Base-by-base conservation (phyloP, 2,329 filamentous ascomycete species). In the Eurotiales sp. region DNA sequence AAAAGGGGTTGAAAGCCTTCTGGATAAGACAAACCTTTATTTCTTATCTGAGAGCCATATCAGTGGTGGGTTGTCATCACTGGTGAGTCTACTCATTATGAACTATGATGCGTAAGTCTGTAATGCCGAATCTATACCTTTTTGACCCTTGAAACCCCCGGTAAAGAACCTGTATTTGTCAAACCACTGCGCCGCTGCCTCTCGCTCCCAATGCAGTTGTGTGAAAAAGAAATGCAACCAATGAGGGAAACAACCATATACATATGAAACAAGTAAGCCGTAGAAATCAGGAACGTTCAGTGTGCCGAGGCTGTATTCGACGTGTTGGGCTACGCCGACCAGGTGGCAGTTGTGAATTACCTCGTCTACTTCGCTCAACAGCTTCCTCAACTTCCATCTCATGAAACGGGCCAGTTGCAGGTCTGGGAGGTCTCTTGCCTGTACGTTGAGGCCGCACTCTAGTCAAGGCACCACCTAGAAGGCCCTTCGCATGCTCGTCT, bases 401-500 rank as follows among this genome's bases (percentile, higher is more conserved):
- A 21, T 50, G 48, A 27, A 32, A 34, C 11, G 3, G 56, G 49
- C 15, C 56, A 58, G 42, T 14, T 49, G 17, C 8, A 15, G 29
- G 36, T 21, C 15, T 22, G 11, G 46, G 52, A 14, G 46, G 42
- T 7, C 36, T 29, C 44, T 61, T 56, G n/a, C 51, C 46, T 11
- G 55, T 23, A 14, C 54, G 64, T 19, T 55, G 59, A 7, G 61
- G 61, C 12, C 61, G 60, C 11, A 67, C 60, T 17, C 62, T 66
- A n/a, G 59, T 59, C 25, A 75, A 59, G 1, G 72, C 72, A 5
- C 67, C 64, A 17, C 66, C 61, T 2, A 76, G 56, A 5, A 76
- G 58, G 4, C 65, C 68, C 46, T 74, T 69, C 1, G 72, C 73
- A 53, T 74, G 70, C 6, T 66, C 61, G 55, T 76, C 73, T 10